Base-by-base conservation (phyloP, 2,329 filamentous ascomycete genomes). In the Hymenoscyphus fructigenus region DNA sequence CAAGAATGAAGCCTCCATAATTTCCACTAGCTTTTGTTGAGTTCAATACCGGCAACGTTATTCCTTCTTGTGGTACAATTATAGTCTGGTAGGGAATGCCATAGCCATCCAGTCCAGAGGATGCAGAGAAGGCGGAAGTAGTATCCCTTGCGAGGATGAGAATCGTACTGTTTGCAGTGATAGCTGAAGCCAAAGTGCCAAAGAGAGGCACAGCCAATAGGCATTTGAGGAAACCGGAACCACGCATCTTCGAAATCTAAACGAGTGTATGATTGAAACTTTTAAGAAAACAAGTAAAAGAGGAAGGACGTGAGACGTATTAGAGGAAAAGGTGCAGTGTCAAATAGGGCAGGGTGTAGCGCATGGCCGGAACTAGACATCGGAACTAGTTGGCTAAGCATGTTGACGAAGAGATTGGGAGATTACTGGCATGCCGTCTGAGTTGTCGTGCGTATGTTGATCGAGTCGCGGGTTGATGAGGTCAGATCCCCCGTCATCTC, bases 71-170 rank as follows among this genome's bases (percentile, higher is more conserved):
- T 5, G 84, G 84, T 28, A 88, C 84, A 28, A 82, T 69, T 10
- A 87, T 69, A 5, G 80, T 78, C 69, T 85, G 77, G 70, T 80
- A 88, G 1, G 85, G 84, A 66, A 88, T 88, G 38, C 85, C 85
- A 70, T 88, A 88, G 64, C 79, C 85, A 70, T 84, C 82, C 5
- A 88, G 78, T 29, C 85, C 85, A 15, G 80, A 81, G 36, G 80
- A 80, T 23, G 82, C 82, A 56, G 80, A 80, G 20, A 75, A 75
- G 14, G 82, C 82, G 3, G 82, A 78, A 29, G 77, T 75, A 44
- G 79, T 68, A 72, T 87, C 83, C 66, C 79, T 79, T 53, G 84
- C 84, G 69, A 88, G 78, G 57, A 88, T 77, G 38, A 88, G 77
- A 63, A 88, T 80, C 29, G 83, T 86, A 75, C 66, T 41, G n/a